Percentiles rank a stretch among this genome's conserved stretches.
Conservation (phyloP, 257 asterid genomes). For the Agastache rugosa region DNA sequence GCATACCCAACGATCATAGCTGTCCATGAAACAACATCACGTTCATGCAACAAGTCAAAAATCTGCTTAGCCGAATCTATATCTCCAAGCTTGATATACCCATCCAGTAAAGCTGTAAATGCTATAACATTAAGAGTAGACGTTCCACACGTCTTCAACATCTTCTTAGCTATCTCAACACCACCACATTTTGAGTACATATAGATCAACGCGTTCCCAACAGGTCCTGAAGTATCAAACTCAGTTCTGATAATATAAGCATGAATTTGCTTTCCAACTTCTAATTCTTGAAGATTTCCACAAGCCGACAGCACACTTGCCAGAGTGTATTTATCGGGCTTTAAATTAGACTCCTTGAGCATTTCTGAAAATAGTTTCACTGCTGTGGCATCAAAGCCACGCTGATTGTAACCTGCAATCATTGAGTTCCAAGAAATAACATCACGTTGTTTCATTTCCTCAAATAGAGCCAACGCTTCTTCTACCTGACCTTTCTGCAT, state of each 20-base stretch:
- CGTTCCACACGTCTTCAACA: conserved; percentile 47
- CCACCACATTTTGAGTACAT: conserved; percentile 84
- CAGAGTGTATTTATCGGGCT: conserved; percentile 72
- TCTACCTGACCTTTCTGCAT: conserved; percentile 68
- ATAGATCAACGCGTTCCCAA: conserved; percentile 72
- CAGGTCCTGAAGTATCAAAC: conserved; percentile 60
- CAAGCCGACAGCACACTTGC: conserved; percentile 80
- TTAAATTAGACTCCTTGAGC: conserved; percentile 52
- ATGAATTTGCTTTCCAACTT: conserved; percentile 76
- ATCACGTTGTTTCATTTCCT: too few species aligned
- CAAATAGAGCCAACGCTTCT: conserved; percentile 55
- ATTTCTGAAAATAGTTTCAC: conserved; percentile 60
- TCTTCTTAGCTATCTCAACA: conserved; percentile 58
- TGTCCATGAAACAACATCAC: conserved; percentile 91
- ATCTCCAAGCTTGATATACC: conserved; percentile 80
- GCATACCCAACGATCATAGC: conserved; percentile 88
- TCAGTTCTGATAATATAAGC: conserved; percentile 60
- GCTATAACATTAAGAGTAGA: conserved; percentile 63
- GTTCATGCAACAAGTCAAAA: conserved; percentile 63
- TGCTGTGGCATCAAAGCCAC: conserved; percentile 62
- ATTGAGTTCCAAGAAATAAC: conserved; percentile 89
- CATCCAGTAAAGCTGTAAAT: conserved; percentile 80
- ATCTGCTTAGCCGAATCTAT: conserved; percentile 77
- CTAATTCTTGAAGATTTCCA: conserved; percentile 59
- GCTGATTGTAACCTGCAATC: conserved; percentile 81